Evolutionary conservation across 1,284 basidiomycete species (phyloP).

Genomic region (Moesziomyces parantarcticus): DNA sequence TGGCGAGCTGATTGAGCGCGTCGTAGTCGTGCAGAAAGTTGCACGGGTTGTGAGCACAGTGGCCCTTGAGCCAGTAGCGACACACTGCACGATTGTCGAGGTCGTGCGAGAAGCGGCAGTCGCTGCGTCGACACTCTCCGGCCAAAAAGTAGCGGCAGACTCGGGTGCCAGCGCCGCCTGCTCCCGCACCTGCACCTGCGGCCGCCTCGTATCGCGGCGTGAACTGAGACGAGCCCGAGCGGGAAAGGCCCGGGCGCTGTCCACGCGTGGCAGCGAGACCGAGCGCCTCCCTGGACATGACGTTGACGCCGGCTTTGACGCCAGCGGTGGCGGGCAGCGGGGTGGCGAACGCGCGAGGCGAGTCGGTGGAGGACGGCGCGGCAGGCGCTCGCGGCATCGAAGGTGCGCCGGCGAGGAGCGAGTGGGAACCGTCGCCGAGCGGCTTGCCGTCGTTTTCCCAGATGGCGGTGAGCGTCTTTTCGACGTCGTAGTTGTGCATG

Average conservation of each 20-base stretch:
- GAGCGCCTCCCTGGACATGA: slow-evolving; percentile 53
- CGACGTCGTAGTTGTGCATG: slow-evolving; percentile 90
- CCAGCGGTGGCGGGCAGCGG: slow-evolving; percentile 38
- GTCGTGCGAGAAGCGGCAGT: slow-evolving; percentile 84
- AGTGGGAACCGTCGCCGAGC: slow-evolving; percentile 31
- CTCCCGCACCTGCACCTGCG: slow-evolving; percentile 6
- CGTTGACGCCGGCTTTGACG: slow-evolving; percentile 52
- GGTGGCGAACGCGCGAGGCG: slow-evolving; percentile 15
- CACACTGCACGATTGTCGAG: slow-evolving; percentile 76
- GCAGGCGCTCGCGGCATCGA: slow-evolving; percentile 6
- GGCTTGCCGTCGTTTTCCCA: slow-evolving; percentile 73
- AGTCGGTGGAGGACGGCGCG: slow-evolving; percentile 3
- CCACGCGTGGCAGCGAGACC: slow-evolving; percentile 17
- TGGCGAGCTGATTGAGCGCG: slow-evolving; percentile 76
- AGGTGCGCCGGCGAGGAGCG: slow-evolving; percentile 28
- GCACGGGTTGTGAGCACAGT: slow-evolving; percentile 70
- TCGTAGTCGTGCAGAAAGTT: slow-evolving; percentile 65
- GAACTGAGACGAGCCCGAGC: slow-evolving; percentile 27
- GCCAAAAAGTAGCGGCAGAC: slow-evolving; percentile 97
- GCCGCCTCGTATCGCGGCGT: slow-evolving; percentile 17
- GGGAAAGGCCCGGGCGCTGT: slow-evolving; percentile 19
- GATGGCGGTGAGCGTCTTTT: slow-evolving; percentile 90
- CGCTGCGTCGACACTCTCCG: slow-evolving; percentile 92
- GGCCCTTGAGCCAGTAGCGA: slow-evolving; percentile 96
- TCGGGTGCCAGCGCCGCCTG: slow-evolving; percentile 46